Evolutionary conservation across 768 basidiomycete genomes (phyloP).

Genomic region (Termitomyces bulborhizus): DNA sequence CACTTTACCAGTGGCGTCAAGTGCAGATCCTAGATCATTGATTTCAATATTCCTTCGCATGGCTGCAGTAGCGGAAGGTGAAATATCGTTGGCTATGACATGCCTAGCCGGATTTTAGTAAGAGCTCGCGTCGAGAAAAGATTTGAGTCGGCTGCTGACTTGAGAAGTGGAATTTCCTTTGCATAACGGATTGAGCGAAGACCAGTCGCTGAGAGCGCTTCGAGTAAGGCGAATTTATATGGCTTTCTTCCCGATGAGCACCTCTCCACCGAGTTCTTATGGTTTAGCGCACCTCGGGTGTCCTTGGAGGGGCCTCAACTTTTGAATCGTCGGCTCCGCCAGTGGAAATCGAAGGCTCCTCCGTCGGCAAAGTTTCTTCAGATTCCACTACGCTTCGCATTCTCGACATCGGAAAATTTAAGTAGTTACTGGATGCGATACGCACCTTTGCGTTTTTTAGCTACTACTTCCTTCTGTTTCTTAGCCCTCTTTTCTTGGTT

Average conservation of each 20-base stretch:
- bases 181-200: conserved; percentile 95
- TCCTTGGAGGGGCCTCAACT: conserved; percentile 5
- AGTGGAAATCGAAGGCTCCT: conserved; percentile 1
- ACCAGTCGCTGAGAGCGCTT: conserved; percentile 94
- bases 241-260: conserved; percentile 20
- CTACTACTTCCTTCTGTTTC: conserved; percentile 29
- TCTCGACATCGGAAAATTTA: background rate
- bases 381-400: conserved; percentile 7
- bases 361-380: background rate
- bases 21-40: conserved; percentile 55
- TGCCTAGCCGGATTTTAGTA: conserved; percentile 42
- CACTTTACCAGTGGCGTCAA: conserved; percentile 43
- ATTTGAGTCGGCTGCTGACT: conserved; percentile 39
- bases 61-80: conserved; percentile 71
- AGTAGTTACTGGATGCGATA: background rate
- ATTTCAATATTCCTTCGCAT: conserved; percentile 83
- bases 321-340: background rate
- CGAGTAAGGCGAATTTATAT: conserved; percentile 73
- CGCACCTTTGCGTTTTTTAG: conserved; percentile 43
- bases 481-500: conserved; percentile 43
- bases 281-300: conserved; percentile 12
- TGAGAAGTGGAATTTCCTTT: conserved; percentile 89
- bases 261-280: background rate
- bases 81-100: conserved; percentile 93
- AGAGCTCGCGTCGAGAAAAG: background rate